Base-by-base conservation (phyloP, 2,329 filamentous ascomycete species). In the Colletotrichum australisinense region DNA sequence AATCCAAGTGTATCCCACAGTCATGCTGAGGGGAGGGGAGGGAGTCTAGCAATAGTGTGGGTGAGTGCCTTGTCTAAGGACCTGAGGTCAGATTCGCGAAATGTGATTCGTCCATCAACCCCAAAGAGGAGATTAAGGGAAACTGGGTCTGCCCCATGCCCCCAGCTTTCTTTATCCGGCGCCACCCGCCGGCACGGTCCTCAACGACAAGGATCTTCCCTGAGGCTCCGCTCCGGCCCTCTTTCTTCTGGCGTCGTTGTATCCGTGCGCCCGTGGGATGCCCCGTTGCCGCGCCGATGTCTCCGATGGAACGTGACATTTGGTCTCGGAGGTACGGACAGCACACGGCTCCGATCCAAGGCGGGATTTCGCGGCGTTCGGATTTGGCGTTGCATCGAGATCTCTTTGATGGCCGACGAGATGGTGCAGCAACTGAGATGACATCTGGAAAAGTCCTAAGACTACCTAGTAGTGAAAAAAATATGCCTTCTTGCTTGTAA, bases 281-380 rank as follows among this genome's bases (percentile, higher is more conserved):
- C 32, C 32, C 32, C 11, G 32, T 35, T 35, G 38, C 42, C 19
- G 19, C 55, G 59, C 59, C 59, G 55, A 55, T 63, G 14, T 60
- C 53, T 46, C 70, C 59, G 70, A 73, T 73, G 70, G 66, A 73
- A 73, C 70, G 70, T 73, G n/a, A 69, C 53, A 69, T 69, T 35
- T 22, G n/a, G 24, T 68, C n/a, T 24, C 5, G 53, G 28, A 56
- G 22, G 24, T 16, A 32, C 32, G 32, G 32, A 35, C 32, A 46
- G 24, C 16, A 22, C 22, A 46, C 19, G 16, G n/a, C 26, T 32
- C 42, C 16, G 42, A 49, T 9, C 42, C 42, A 19, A 49, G 22
- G 26, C 22, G 52, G 8, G 52, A 24, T 55, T 1, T 55, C 11
- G n/a, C 22, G 26, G 24, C 5, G 3, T 2, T 55, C 8, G 42